phyloP scores from a whole-genome alignment of 2,329 filamentous ascomycete genomes.

The Trichoderma polysporum region DNA sequence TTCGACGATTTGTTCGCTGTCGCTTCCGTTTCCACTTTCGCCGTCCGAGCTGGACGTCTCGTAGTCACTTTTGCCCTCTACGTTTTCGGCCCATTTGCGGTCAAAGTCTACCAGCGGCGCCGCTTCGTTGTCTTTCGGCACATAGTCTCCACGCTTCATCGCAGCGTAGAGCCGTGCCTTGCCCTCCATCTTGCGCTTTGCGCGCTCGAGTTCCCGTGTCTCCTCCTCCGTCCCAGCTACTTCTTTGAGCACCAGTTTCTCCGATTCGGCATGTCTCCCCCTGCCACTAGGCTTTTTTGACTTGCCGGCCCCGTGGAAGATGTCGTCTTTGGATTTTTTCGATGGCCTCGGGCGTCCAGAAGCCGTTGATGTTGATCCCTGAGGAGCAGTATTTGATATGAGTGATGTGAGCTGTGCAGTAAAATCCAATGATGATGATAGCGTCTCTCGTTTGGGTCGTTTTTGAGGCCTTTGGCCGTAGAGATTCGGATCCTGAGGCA shows the following conservation, averaged over 20 bases:
- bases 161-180: conserved; percentile 86
- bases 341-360: conserved; percentile 47
- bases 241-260: conserved; percentile 51
- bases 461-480: conserved; percentile 76
- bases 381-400: conserved; percentile 56
- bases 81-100: conserved; percentile 82
- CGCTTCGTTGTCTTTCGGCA: conserved; percentile 63
- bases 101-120: conserved; percentile 88
- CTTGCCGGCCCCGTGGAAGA: conserved; percentile 34
- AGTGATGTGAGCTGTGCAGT: conserved; percentile 83
- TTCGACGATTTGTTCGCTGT: conserved; percentile 67
- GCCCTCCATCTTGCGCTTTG: conserved; percentile 80
- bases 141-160: conserved; percentile 85
- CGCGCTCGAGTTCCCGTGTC: conserved; percentile 66
- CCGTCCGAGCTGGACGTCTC: conserved; percentile 43
- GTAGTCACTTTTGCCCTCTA: conserved; percentile 60
- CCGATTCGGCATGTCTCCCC: conserved; percentile 44
- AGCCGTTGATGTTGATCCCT: conserved; percentile 34
- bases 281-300: conserved; percentile 39
- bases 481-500: conserved; percentile 66
- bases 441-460: conserved; percentile 65
- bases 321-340: conserved; percentile 50
- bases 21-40: conserved; percentile 42
- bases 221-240: conserved; percentile 59
- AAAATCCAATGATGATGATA: conserved; percentile 77